Percentiles rank a stretch among this genome's conserved stretches.
These are phyloP conservation scores for Skeletonema potamos DNA, from an alignment of 108 stramenopile genomes.

Conservation along the genomic window DNA sequence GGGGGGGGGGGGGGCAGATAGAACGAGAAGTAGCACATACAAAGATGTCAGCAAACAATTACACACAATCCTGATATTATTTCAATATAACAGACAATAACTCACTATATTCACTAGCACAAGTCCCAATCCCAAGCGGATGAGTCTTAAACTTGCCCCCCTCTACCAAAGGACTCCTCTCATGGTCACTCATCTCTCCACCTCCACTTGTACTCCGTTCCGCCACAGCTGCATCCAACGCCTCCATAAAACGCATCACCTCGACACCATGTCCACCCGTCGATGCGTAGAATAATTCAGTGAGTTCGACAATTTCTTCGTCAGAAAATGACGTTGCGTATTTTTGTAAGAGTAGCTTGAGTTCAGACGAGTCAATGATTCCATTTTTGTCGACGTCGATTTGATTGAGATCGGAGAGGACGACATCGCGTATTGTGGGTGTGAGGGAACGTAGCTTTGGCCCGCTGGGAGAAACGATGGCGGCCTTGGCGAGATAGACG, in stretches of 20 bases:
- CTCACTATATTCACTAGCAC: conserved; percentile 50
- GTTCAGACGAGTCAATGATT: conserved; percentile 67
- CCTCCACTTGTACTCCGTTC: background rate
- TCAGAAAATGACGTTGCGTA: conserved; percentile 66
- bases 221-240: conserved; percentile 53
- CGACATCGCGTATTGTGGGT: conserved; percentile 13
- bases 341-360: conserved; percentile 56
- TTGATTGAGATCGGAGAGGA: conserved; percentile 22
- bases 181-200: background rate
- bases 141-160: conserved; percentile 30
- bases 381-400: conserved; percentile 45
- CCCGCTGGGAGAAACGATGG: background rate
- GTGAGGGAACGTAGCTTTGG: background rate
- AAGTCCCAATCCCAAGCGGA: conserved; percentile 49
- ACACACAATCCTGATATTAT: background rate
- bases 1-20: too few species aligned
- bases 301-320: conserved; percentile 68
- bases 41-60: background rate
- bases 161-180: background rate
- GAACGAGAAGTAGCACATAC: too few species aligned
- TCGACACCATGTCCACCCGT: conserved; percentile 56
- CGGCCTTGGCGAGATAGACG: background rate
- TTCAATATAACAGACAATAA: background rate
- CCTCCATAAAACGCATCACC: conserved; percentile 66
- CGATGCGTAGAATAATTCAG: conserved; percentile 71